Evolutionary conservation across 2,329 filamentous ascomycete species (phyloP), one percentile per base, ranked within the genome.

Genomic region (Trichophyton mentagrophytes): DNA sequence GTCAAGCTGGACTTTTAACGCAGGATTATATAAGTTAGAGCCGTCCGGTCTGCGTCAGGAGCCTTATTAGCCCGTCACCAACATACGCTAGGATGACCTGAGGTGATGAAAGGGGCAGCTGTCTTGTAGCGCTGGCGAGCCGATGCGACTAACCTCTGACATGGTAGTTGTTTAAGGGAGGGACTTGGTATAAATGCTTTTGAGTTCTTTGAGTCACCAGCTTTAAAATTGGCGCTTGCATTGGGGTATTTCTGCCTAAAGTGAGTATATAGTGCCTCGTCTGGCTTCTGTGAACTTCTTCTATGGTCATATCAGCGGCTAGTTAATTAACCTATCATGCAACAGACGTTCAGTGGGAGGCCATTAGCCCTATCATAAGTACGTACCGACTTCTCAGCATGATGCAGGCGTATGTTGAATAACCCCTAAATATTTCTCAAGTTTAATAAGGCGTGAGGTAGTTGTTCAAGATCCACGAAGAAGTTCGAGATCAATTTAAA

Each of bases 231-330:
- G 27, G 30, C 38, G 27, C 80, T 78, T 59, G 81, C 79, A 68
- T 90, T 84, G 53, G 89, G 87, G 69, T 95, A 96, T 67, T 84
- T 85, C 69, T 89, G 84, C 73, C 88, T 88, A 77, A 96, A 96
- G 72, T 84, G 85, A 74, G 85, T 85, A 72, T 93, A 85, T 70
- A 96, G 81, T 68, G 91, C 89, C 71, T 91, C 88, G 72, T 84
- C 85, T 61, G 90, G 90, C 78, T 95, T 95, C 74, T 90, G 88
- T 61, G 88, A 85, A 73, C 83, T 90, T 70, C 83, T 88, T 76
- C 86, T 89, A 66, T 44, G 42, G 44, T 20, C 4, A 47, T 25
- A 20, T 25, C 9, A 11, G 20, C 9, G 9, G 22, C 27, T 11
- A 17, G 36, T 40, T 25, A 22, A n/a, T 20, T 15, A 22, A 25